Evolutionary conservation across 495 filamentous ascomycete species (phyloP).

Genomic region (Podospora pseudopauciseta): DNA sequence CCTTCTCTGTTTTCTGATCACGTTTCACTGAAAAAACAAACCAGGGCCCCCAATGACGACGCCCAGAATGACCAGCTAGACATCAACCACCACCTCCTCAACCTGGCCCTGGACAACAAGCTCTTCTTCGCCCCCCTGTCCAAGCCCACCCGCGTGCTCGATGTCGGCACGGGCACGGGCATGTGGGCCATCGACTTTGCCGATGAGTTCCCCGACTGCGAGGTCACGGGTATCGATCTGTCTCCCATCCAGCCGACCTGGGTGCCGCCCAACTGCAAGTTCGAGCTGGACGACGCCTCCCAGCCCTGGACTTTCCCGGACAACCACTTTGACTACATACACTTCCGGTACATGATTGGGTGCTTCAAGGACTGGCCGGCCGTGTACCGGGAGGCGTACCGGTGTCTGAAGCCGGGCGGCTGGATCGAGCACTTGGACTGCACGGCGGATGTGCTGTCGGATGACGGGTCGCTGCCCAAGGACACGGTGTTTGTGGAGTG

Average conservation of each 20-base stretch:
- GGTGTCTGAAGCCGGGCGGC: conserved; percentile 40
- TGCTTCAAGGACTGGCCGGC: conserved; percentile 55
- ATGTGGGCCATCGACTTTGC: conserved; percentile 44
- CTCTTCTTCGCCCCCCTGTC: conserved; percentile 56
- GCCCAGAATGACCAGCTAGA: conserved; percentile 39
- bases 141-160: conserved; percentile 48
- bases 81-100: conserved; percentile 40
- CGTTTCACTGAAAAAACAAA: not conserved
- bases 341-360: conserved; percentile 56
- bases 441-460: conserved; percentile 23
- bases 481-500: conserved; percentile 35
- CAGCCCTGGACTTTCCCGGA: conserved; percentile 49
- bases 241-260: conserved; percentile 53
- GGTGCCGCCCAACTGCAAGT: conserved; percentile 49
- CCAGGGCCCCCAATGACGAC: conserved; percentile 39
- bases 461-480: conserved; percentile 30
- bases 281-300: conserved; percentile 56
- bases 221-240: conserved; percentile 61
- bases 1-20: not conserved
- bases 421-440: conserved; percentile 30
- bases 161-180: conserved; percentile 59
- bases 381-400: conserved; percentile 39
- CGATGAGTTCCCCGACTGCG: conserved; percentile 50
- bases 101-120: conserved; percentile 48
- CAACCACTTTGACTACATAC: conserved; percentile 61